phyloP scores from a whole-genome alignment of 2,329 filamentous ascomycete genomes.

The Biscogniauxia sp. region DNA sequence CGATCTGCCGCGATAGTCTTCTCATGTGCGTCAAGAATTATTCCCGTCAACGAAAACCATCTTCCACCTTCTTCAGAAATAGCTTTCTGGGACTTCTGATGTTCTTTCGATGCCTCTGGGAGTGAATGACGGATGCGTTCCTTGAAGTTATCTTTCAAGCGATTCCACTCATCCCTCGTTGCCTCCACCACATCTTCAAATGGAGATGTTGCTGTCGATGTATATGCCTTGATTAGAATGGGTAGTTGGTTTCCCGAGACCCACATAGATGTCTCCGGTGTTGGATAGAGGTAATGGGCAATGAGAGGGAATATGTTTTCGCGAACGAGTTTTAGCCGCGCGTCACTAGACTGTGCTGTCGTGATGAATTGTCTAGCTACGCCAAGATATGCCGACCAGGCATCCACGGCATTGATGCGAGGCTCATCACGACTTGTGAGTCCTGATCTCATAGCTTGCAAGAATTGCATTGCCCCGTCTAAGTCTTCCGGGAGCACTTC shows the following conservation, averaged over 20 bases:
- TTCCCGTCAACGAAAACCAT: constrained; percentile 60
- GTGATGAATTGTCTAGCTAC: constrained; percentile 54
- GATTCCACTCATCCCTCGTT: constrained; percentile 59
- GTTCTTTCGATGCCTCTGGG: constrained; percentile 79
- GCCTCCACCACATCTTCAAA: constrained; percentile 44
- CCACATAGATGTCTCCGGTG: constrained; percentile 39
- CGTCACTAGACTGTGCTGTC: constrained; percentile 45
- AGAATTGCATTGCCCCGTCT: constrained; percentile 57
- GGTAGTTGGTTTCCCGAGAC: constrained; percentile 32
- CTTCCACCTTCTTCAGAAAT: constrained; percentile 65
- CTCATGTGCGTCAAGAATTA: constrained; percentile 40
- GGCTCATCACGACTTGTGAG: constrained; percentile 74
- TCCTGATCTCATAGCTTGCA: constrained; percentile 68
- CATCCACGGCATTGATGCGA: constrained; percentile 61
- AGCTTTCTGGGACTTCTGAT: constrained; percentile 66
- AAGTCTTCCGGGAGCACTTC: constrained; percentile 50
- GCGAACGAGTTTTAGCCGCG: constrained; percentile 42
- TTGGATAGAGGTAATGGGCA: constrained; percentile 51
- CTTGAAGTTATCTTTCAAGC: constrained; percentile 60
- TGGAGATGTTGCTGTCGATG: constrained; percentile 40
- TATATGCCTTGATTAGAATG: constrained; percentile 48
- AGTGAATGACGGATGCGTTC: constrained; percentile 69
- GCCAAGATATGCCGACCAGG: constrained; percentile 75
- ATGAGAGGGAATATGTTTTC: constrained; percentile 54
- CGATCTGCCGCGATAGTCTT: constrained; percentile 19